A percentile compares a stretch with the other conserved stretches of the same genome.
These are phyloP conservation scores for Citeromyces siamensis DNA, from an alignment of 1,139 yeast species.

Conservation along the genomic window DNA sequence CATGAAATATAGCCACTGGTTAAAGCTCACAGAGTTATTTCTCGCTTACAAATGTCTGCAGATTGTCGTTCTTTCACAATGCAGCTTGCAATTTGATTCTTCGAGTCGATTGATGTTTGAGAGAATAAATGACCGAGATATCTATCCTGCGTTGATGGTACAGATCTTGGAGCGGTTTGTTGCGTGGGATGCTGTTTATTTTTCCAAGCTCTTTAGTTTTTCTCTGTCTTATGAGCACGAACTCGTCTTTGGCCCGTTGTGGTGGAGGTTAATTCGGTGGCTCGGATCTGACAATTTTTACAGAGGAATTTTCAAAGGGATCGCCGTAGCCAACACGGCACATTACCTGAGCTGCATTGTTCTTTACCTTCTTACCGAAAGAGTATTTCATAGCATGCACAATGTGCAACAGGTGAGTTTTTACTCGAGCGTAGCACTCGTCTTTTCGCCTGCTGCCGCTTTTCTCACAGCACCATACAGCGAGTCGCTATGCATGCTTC, in stretches of 20 bases:
- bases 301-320: slow-evolving; percentile 27
- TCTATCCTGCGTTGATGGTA: neutral
- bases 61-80: slow-evolving; percentile 2
- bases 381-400: slow-evolving; percentile 19
- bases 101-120: slow-evolving; percentile 24
- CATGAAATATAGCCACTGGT: too few relatives aligned
- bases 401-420: slow-evolving; percentile 9
- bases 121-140: neutral
- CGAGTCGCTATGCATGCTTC: slow-evolving; percentile 61
- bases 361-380: slow-evolving; percentile 35
- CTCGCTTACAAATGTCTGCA: neutral
- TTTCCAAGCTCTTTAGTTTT: slow-evolving; percentile 39
- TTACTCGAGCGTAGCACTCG: slow-evolving; percentile 14
- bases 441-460: slow-evolving; percentile 70
- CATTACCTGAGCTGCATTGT: slow-evolving; percentile 39
- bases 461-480: slow-evolving; percentile 69
- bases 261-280: slow-evolving; percentile 41
- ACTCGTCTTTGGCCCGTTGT: slow-evolving; percentile 75
- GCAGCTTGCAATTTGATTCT: slow-evolving; percentile 20
- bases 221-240: slow-evolving; percentile 66
- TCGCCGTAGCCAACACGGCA: slow-evolving; percentile 35
- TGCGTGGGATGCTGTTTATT: slow-evolving; percentile 84
- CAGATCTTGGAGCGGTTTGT: slow-evolving; percentile 31
- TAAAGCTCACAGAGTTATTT: neutral
- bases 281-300: slow-evolving; percentile 23